Evolutionary conservation across 768 basidiomycete genomes (phyloP).

Genomic region (Tylopilus vinaceipallidus): DNA sequence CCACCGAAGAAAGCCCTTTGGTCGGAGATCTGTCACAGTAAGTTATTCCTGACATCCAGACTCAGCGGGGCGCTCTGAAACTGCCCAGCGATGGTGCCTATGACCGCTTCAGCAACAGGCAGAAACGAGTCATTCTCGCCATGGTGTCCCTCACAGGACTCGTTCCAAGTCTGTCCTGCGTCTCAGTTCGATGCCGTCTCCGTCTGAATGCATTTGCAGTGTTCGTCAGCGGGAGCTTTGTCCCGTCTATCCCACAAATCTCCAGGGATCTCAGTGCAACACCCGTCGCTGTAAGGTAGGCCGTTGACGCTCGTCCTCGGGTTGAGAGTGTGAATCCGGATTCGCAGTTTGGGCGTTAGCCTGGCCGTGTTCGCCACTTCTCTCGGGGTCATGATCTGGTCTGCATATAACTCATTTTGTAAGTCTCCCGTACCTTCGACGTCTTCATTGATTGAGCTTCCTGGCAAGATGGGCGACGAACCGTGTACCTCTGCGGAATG

Average conservation of each 20-base stretch:
- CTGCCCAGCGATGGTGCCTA: too few relatives aligned
- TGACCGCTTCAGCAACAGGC: too few relatives aligned
- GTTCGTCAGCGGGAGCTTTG: slow-evolving; percentile 65
- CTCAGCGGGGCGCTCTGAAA: too few relatives aligned
- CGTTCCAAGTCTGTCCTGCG: too few relatives aligned
- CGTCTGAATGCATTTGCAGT: too few relatives aligned
- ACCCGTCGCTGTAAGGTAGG: slow-evolving; percentile 54
- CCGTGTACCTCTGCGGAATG: slow-evolving; percentile 55
- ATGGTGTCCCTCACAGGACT: too few relatives aligned
- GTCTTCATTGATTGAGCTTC: background rate
- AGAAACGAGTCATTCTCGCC: too few relatives aligned
- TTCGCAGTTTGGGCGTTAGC: slow-evolving; percentile 46
- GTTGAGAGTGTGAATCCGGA: background rate
- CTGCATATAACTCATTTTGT: slow-evolving; percentile 52
- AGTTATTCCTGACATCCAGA: too few relatives aligned
- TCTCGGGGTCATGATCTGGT: slow-evolving; percentile 49
- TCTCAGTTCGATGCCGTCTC: too few relatives aligned
- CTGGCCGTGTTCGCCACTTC: slow-evolving; percentile 47
- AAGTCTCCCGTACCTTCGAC: slow-evolving; percentile 11
- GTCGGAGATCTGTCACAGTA: too few relatives aligned
- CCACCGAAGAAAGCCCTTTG: too few relatives aligned
- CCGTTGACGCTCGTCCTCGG: background rate
- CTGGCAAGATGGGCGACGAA: slow-evolving; percentile 62
- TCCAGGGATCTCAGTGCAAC: slow-evolving; percentile 62
- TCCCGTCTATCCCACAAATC: slow-evolving; percentile 74